Evolutionary conservation across 2,329 filamentous ascomycete species (phyloP).

Genomic region (Blastomyces gilchristii): DNA sequence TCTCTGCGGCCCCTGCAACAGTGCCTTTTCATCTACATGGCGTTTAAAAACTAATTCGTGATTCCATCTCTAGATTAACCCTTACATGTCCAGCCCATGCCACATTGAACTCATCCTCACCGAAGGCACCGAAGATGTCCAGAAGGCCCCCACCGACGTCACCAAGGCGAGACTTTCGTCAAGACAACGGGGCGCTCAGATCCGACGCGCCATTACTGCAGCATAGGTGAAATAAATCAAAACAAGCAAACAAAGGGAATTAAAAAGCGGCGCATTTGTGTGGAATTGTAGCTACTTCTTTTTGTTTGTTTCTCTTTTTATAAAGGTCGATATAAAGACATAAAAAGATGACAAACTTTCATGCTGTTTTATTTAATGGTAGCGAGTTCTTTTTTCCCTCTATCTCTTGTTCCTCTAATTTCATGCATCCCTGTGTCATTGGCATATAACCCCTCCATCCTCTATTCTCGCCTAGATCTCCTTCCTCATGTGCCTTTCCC

Average conservation of each 20-base stretch:
- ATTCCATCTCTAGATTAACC: slow-evolving; percentile 72
- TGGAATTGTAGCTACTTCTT: slow-evolving; percentile 6
- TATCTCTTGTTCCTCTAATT: slow-evolving; percentile 1
- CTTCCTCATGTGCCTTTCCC: neutral
- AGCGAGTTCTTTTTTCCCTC: slow-evolving; percentile 1
- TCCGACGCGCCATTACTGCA: slow-evolving; percentile 52
- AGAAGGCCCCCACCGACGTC: slow-evolving; percentile 67
- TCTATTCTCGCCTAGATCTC: neutral
- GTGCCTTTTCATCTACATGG: neutral
- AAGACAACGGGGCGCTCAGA: slow-evolving; percentile 73
- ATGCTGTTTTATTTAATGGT: slow-evolving; percentile 8
- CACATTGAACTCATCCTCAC: slow-evolving; percentile 99
- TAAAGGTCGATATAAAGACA: neutral
- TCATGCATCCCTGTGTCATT: slow-evolving; percentile 1
- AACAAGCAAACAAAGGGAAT: slow-evolving; percentile 1
- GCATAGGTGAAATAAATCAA: slow-evolving; percentile 25
- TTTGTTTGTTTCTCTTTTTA: slow-evolving; percentile 1
- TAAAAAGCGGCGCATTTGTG: slow-evolving; percentile 1
- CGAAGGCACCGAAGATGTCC: slow-evolving; percentile 89
- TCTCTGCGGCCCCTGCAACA: neutral
- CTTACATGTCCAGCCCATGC: slow-evolving; percentile 99
- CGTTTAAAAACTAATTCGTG: slow-evolving; percentile 17
- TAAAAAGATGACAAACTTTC: neutral
- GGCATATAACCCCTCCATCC: neutral
- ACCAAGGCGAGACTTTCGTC: slow-evolving; percentile 62